Evolutionary conservation across 2,329 filamentous ascomycete species (phyloP), one percentile per base, ranked within the genome.

Genomic region (Westerdykella ornata): DNA sequence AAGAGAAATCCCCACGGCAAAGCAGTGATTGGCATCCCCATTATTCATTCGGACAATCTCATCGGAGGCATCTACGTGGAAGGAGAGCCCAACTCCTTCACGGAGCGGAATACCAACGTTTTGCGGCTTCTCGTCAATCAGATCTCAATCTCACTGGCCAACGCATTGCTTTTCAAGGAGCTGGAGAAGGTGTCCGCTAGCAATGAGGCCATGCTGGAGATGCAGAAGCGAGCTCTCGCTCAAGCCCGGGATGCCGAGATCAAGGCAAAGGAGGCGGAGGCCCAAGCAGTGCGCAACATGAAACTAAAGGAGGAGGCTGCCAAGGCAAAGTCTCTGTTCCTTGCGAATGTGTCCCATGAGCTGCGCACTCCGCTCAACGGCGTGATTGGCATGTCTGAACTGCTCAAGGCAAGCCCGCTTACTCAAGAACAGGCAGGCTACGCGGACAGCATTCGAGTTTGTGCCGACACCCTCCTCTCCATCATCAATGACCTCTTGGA

Each of bases 261-360:
- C 45, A 88, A 88, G 62, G 85, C 85, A 8, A 88, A 87, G 62
- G 70, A 77, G 39, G 85, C 85, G 1, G 84, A 89, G 60, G 79
- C 82, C 0, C 80, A 87, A 57, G 85, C 85, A 6, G 80, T 85
- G 57, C 78, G 82, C 45, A 88, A 87, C 60, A 84, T 89, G 60
- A 83, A 85, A 65, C 74, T 89, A 30, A 87, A 87, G 13, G 85
- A 90, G 59, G 85, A 90, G 62, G 85, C 85, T 9, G 84, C 85
- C 16, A 87, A 85, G 64, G 85, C 85, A 30, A 90, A 90, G 62
- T 84, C 81, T 2, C 86, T 89, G 43, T 90, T 90, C 60, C 56
- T 76, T 3, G 73, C 73, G 4, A 76, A 76, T 38, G 73, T 76
- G 3, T 73, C 69, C 3, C 66, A 68, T 47, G 73, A 90, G 65